phyloP scores from a whole-genome alignment of 495 filamentous ascomycete genomes.

The Neurospora cerealis region DNA sequence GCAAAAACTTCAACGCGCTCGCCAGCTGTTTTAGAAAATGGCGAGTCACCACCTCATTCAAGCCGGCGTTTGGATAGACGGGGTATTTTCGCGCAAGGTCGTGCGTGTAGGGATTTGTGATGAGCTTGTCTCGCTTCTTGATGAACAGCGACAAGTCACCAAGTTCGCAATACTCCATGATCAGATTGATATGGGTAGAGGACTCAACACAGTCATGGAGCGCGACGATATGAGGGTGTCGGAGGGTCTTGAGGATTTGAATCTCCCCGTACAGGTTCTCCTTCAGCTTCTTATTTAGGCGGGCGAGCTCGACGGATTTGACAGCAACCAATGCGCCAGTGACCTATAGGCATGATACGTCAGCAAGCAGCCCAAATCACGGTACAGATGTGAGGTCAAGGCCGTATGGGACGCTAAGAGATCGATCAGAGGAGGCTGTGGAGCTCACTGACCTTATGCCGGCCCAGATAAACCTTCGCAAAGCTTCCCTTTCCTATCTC shows the following conservation, averaged over 20 bases:
- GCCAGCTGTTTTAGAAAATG: conserved; percentile 95
- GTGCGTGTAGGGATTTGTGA: conserved; percentile 61
- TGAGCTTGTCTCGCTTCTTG: conserved; percentile 75
- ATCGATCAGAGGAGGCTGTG: not conserved
- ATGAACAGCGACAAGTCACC: conserved; percentile 92
- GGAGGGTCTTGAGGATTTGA: conserved; percentile 78
- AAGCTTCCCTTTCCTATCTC: conserved; percentile 95
- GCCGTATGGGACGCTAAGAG: not conserved
- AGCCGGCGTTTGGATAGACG: conserved; percentile 62
- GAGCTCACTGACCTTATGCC: conserved; percentile 60
- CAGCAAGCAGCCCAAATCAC: conserved; percentile 22
- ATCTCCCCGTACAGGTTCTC: conserved; percentile 95
- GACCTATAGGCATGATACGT: conserved; percentile 32
- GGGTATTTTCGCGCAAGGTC: conserved; percentile 91
- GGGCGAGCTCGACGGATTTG: conserved; percentile 85
- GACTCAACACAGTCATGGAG: conserved; percentile 89
- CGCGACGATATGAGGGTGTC: conserved; percentile 94
- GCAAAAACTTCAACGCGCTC: conserved; percentile 82
- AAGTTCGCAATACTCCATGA: conserved; percentile 97
- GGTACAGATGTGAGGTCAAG: not conserved
- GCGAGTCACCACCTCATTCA: conserved; percentile 87
- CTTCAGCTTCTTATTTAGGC: conserved; percentile 89
- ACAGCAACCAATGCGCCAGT: conserved; percentile 71
- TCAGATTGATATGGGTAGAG: conserved; percentile 77
- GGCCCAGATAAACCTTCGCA: conserved; percentile 82